phyloP scores from a whole-genome alignment of 495 filamentous ascomycete species.

The Aspergillus heteromorphus region DNA sequence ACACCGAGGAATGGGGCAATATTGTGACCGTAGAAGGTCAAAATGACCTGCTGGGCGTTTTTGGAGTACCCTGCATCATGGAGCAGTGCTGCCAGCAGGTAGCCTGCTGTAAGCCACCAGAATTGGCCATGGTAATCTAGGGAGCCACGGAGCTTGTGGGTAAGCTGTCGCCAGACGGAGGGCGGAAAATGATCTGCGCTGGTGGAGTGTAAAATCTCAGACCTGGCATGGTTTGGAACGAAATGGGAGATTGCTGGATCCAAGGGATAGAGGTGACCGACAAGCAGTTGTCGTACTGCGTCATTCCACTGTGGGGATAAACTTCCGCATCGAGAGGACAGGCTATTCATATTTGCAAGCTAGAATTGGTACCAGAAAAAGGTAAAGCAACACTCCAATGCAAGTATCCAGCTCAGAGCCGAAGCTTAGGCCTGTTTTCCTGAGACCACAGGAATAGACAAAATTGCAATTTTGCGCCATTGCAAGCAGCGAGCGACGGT shows the following conservation, averaged over 20 bases:
- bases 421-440: too few relatives aligned
- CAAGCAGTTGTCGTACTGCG: not conserved
- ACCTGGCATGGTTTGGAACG: not conserved
- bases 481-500: too few relatives aligned
- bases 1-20: not conserved
- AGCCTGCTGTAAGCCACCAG: not conserved
- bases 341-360: not conserved
- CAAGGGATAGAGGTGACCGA: not conserved
- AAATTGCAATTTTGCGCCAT: too few relatives aligned
- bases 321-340: not conserved
- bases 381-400: not conserved
- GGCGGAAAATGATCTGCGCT: not conserved
- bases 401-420: too few relatives aligned
- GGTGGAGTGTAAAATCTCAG: not conserved
- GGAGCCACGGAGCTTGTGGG: not conserved
- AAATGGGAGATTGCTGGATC: not conserved
- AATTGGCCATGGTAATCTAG: not conserved
- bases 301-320: not conserved
- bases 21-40: slow-evolving; percentile 1
- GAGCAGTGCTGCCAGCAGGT: not conserved
- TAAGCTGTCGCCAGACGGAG: not conserved
- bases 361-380: not conserved
- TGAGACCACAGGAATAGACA: too few relatives aligned
- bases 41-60: not conserved
- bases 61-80: not conserved